phyloP scores from a whole-genome alignment of 208 protist genomes.

The Novymonas esmeraldas region DNA sequence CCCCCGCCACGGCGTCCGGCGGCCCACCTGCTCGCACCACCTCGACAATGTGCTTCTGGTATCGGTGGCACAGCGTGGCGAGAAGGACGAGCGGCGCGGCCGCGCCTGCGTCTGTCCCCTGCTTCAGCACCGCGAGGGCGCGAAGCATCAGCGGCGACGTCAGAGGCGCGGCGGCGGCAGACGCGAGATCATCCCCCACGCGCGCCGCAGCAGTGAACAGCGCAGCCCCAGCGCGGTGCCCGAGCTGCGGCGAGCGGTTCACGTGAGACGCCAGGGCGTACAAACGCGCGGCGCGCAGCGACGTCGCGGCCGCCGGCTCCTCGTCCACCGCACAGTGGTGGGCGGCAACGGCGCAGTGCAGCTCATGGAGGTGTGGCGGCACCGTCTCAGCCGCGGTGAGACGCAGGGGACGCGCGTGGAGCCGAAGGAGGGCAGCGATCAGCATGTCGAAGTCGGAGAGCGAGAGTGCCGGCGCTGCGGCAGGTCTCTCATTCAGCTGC shows the following conservation, averaged over 20 bases:
- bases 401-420: background rate
- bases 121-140: constrained; percentile 6
- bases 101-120: background rate
- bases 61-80: constrained; percentile 7
- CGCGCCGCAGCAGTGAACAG: background rate
- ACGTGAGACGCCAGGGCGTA: background rate
- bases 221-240: background rate
- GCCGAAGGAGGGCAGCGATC: constrained; percentile 1
- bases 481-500: background rate
- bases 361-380: background rate
- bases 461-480: background rate
- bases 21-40: background rate
- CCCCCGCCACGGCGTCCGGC: background rate
- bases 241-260: background rate
- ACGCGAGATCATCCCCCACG: background rate
- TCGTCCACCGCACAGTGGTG: background rate
- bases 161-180: background rate
- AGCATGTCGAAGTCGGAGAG: constrained; percentile 7
- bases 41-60: constrained; percentile 8
- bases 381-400: background rate
- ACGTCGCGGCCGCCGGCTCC: background rate
- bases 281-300: constrained; percentile 17
- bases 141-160: constrained; percentile 4
- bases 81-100: background rate
- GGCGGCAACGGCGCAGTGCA: background rate